Conservation (phyloP, 1,139 yeast species). For the Petasospora fabianii region DNA sequence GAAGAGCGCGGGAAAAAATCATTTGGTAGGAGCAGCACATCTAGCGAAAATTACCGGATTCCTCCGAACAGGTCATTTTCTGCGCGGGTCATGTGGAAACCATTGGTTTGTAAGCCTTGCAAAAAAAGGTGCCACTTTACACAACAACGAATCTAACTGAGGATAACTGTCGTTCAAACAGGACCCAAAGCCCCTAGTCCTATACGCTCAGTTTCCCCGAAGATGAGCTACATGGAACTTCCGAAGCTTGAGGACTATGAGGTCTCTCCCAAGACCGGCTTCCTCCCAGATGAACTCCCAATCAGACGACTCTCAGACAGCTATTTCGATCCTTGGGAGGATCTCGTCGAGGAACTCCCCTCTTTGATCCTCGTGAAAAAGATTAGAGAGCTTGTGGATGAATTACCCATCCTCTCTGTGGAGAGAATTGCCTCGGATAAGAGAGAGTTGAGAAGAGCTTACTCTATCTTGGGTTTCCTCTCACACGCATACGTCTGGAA, state of each 20-base stretch:
- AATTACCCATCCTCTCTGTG: conserved; percentile 50
- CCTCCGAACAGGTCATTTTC: too few species aligned
- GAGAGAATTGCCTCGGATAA: conserved; percentile 38
- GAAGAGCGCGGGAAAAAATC: too few species aligned
- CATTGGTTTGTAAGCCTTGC: too few species aligned
- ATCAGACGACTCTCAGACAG: conserved; percentile 52
- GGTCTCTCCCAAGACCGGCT: conserved; percentile 68
- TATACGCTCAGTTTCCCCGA: too few species aligned
- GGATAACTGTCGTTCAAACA: too few species aligned
- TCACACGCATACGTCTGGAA: conserved; percentile 93
- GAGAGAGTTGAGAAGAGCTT: conserved; percentile 71
- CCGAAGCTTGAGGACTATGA: conserved; percentile 62
- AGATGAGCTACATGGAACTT: conserved; percentile 22
- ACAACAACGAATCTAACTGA: too few species aligned
- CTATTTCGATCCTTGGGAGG: conserved; percentile 80
- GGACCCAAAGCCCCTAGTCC: too few species aligned
- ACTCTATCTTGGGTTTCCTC: conserved; percentile 70
- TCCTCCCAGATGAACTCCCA: conserved; percentile 70
- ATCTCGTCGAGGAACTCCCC: conserved; percentile 60
- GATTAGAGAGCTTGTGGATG: conserved; percentile 57
- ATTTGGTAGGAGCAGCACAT: too few species aligned
- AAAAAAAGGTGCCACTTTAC: too few species aligned
- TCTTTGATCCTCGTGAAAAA: conserved; percentile 64
- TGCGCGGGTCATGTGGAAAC: too few species aligned
- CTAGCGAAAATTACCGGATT: too few species aligned